Evolutionary conservation across 768 basidiomycete genomes (phyloP), one percentile per base, ranked within the genome.

Genomic region (Kwoniella europaea): DNA sequence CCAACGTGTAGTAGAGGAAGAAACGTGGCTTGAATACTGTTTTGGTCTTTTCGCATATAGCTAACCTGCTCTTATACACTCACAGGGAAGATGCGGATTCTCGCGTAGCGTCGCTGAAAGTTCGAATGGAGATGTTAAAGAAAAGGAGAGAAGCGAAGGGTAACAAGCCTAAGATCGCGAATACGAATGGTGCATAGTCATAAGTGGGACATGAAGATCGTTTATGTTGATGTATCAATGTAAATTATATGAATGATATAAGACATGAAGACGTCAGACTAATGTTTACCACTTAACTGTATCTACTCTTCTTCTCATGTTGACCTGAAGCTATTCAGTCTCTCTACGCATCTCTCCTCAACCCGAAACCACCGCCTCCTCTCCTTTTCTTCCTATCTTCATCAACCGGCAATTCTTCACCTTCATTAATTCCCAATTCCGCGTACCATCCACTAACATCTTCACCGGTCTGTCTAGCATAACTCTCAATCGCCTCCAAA

Each of bases 21-120:
- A 35, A 4, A 35, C 35, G 35, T 35, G 35, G 4, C 35, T 35
- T 35, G 35, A 35, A 35, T 27, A 27, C 4, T 27, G 4, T 61
- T 16, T 22, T 10, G 18, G 18, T 50, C 46, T 16, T 18, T 50
- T 50, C 10, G 18, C 46, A 13, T 50, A 27, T 24, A 59, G 63
- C 53, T 55, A 46, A 53, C 44, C 27, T 59, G 50, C 35, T 20
- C 16, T 44, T 41, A 3, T 15, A 15, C 50, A 56, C 52, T 56
- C 15, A 29, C 43, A 80, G 79, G 72, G 79, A 81, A 61, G 79
- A 81, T 61, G 79, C 79, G 18, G 79, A 81, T 63, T 69, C 71
- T 4, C 22, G 79, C 56, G 79, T 81, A 0, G 67, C 73, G 9
- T 46, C 63, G 29, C 64, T 81, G 50, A 81, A 81, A 69, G 68